Percentiles rank a stretch among this genome's conserved stretches.
Evolutionary conservation across 2,329 filamentous ascomycete species (phyloP).

Genomic region (Helotiales sp.): DNA sequence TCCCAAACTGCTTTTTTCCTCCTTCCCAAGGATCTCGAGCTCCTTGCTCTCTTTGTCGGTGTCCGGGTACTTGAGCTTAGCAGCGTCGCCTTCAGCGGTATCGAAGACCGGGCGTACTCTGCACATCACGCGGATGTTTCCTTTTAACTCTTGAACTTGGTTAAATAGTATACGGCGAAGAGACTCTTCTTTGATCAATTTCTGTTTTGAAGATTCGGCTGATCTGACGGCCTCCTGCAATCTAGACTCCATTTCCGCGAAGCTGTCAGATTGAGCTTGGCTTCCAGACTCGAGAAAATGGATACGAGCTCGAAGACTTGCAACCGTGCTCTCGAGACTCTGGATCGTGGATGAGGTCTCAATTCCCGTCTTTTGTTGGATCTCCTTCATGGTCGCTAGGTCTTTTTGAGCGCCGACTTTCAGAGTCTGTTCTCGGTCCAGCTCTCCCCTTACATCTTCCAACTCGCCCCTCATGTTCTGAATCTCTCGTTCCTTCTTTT

Average conservation of each 20-base stretch:
- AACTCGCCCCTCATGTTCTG: slow-evolving; percentile 48
- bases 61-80: slow-evolving; percentile 79
- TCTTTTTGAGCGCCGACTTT: slow-evolving; percentile 40
- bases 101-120: slow-evolving; percentile 77
- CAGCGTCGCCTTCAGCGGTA: slow-evolving; percentile 61
- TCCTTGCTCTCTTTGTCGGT: slow-evolving; percentile 80
- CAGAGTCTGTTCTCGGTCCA: slow-evolving; percentile 61
- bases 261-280: slow-evolving; percentile 84
- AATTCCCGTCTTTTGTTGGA: slow-evolving; percentile 48
- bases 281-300: slow-evolving; percentile 88
- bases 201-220: slow-evolving; percentile 72
- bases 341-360: slow-evolving; percentile 62
- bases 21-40: slow-evolving; percentile 78
- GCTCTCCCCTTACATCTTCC: slow-evolving; percentile 48
- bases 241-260: slow-evolving; percentile 75
- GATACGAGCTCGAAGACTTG: slow-evolving; percentile 76
- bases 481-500: slow-evolving; percentile 53
- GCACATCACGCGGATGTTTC: slow-evolving; percentile 98
- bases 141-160: slow-evolving; percentile 95
- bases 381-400: slow-evolving; percentile 47
- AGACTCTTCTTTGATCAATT: slow-evolving; percentile 88
- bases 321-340: slow-evolving; percentile 72
- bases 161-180: slow-evolving; percentile 91
- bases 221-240: slow-evolving; percentile 74
- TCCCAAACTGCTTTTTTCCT: slow-evolving; percentile 79